phyloP scores from a whole-genome alignment of 2,329 filamentous ascomycete genomes.

The Cladosporium velox region DNA sequence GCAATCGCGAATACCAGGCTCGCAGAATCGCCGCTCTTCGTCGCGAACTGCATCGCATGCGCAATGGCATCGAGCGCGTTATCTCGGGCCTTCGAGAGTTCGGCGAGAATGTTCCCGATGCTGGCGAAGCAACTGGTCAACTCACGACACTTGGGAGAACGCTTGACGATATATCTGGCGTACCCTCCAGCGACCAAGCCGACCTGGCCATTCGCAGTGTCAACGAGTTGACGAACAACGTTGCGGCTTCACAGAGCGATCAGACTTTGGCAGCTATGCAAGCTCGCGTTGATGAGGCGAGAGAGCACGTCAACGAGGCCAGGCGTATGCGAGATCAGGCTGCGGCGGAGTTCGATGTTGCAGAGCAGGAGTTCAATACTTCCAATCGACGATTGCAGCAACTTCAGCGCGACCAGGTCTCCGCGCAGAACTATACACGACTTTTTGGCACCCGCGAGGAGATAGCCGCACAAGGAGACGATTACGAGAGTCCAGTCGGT shows the following conservation, averaged over 20 bases:
- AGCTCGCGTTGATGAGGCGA: slow-evolving; percentile 34
- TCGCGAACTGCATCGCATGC: slow-evolving; percentile 41
- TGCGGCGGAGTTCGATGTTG: slow-evolving; percentile 35
- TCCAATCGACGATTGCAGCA: slow-evolving; percentile 36
- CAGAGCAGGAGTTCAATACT: slow-evolving; percentile 37
- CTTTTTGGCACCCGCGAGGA: slow-evolving; percentile 52
- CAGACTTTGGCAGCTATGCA: slow-evolving; percentile 33
- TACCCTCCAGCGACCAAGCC: slow-evolving; percentile 27
- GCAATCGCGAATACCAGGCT: slow-evolving; percentile 38
- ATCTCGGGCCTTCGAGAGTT: slow-evolving; percentile 40
- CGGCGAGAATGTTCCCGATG: slow-evolving; percentile 39
- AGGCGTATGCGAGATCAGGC: slow-evolving; percentile 37
- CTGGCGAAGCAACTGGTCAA: slow-evolving; percentile 33
- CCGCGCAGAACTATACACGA: slow-evolving; percentile 42
- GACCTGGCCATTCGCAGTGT: slow-evolving; percentile 30
- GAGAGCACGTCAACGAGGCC: slow-evolving; percentile 36
- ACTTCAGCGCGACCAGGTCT: slow-evolving; percentile 39
- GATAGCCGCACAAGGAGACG: slow-evolving; percentile 46
- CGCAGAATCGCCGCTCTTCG: slow-evolving; percentile 40
- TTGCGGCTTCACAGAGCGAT: slow-evolving; percentile 27
- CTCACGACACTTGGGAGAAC: slow-evolving; percentile 35
- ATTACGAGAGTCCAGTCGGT: slow-evolving; percentile 52
- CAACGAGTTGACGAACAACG: slow-evolving; percentile 25
- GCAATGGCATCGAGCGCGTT: slow-evolving; percentile 41
- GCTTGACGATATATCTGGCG: slow-evolving; percentile 32